Base-by-base conservation (phyloP, 495 filamentous ascomycete genomes). In the Saxophila tyrrhenica region DNA sequence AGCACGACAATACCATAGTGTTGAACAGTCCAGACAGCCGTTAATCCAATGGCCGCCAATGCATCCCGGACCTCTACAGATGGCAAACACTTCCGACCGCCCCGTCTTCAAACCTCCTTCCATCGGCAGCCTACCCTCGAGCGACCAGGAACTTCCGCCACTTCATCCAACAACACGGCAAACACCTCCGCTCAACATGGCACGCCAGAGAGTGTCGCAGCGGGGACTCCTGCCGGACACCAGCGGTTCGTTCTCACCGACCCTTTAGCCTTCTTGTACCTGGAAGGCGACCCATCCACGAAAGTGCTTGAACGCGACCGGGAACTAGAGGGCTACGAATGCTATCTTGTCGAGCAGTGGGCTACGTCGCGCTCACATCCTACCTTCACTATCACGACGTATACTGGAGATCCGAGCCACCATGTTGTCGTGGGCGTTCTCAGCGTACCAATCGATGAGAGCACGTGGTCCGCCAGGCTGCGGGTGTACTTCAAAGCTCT, bases 341-440 rank as follows among this genome's bases (percentile, higher is more conserved):
- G 91, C 48, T 97, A 97, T 70, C 69, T 97, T 35, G 89, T 98
- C 53, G 92, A 97, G 67, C 92, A 98, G 78, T 98, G 92, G 94
- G 88, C 87, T 11, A 95, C 89, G 67, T 95, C 90, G 8, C 81
- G 92, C 51, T 75, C 79, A 25, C 85, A 95, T 60, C 92, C 91
- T 7, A 95, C 90, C 23, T 87, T 92, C 57, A 79, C 94, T 24
- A 95, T 98, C 56, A 84, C 85, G 20, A 95, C 91, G 3, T 97
- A 92, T 67, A 96, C 94, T 0, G 94, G 92, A 17, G 86, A 95
- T 60, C 74, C 79, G 11, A 82, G 83, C 17, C 85, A 95, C 65
- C 77, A 71, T 2, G 78, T 96, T 17, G 64, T 81, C 3, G 89
- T 86, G 16, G 83, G 85, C n/a, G 84, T 96, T 7, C 68, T 98